Percentiles rank a stretch among this genome's conserved stretches.
phyloP scores from a whole-genome alignment of 768 basidiomycete species.

The Trametes cingulata region DNA sequence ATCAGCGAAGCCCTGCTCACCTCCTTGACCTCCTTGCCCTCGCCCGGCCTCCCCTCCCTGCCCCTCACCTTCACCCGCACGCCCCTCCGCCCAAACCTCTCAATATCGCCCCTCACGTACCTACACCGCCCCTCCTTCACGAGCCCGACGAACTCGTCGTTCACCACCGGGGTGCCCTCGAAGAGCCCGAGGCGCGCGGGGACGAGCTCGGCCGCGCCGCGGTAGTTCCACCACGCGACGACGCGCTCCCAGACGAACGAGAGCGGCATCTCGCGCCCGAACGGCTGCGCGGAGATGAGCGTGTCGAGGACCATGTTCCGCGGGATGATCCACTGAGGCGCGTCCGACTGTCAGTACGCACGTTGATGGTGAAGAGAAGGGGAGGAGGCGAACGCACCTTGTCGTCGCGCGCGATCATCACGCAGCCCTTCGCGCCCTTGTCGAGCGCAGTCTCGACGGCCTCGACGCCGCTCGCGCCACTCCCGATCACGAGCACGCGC shows the following conservation, averaged over 20 bases:
- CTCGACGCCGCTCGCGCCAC: constrained; percentile 58
- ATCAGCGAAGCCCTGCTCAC: constrained; percentile 12
- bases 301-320: constrained; percentile 50
- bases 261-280: constrained; percentile 53
- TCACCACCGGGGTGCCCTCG: constrained; percentile 52
- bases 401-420: constrained; percentile 47
- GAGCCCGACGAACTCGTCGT: constrained; percentile 50
- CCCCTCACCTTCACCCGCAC: constrained; percentile 43
- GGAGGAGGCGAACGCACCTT: constrained; percentile 22
- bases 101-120: constrained; percentile 51
- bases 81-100: constrained; percentile 39
- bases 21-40: constrained; percentile 34
- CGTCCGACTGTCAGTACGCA: neutral
- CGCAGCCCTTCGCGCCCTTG: constrained; percentile 34
- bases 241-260: constrained; percentile 53
- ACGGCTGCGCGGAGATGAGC: constrained; percentile 49
- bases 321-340: constrained; percentile 47
- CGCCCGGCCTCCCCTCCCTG: constrained; percentile 36
- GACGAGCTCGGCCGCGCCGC: constrained; percentile 45
- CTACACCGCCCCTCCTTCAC: constrained; percentile 43
- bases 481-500: constrained; percentile 47
- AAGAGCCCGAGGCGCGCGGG: constrained; percentile 45
- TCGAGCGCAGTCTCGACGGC: constrained; percentile 40
- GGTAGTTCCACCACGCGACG: constrained; percentile 45
- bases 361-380: too few species aligned